Conservation (phyloP, 2,329 filamentous ascomycete species). For the Ascochyta clinopodiicola region DNA sequence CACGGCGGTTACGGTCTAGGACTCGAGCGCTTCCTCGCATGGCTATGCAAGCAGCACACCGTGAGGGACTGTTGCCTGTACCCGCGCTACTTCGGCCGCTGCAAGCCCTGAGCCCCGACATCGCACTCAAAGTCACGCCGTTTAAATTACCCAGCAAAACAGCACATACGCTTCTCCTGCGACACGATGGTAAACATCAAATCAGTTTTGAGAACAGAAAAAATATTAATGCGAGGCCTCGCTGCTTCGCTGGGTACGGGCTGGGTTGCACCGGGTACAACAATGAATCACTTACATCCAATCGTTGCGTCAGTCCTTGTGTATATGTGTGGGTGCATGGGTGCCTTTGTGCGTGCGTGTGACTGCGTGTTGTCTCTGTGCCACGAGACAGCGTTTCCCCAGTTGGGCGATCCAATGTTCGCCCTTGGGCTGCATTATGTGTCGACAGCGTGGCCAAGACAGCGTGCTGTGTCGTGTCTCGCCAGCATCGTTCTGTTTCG, state of each 20-base stretch:
- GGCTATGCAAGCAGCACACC: constrained; percentile 71
- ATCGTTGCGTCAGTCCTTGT: constrained; percentile 1
- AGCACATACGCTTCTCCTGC: too few species aligned
- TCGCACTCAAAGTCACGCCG: too few species aligned
- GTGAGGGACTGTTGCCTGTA: constrained; percentile 76
- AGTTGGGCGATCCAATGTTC: background rate
- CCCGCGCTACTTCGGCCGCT: constrained; percentile 80
- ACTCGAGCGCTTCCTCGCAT: constrained; percentile 78
- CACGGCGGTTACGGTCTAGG: constrained; percentile 95
- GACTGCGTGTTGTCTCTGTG: background rate
- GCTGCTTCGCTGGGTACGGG: too few species aligned
- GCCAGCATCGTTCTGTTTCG: background rate
- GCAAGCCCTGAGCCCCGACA: constrained; percentile 67
- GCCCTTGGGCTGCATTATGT: constrained; percentile 7
- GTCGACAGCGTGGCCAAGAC: constrained; percentile 15
- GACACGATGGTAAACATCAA: too few species aligned
- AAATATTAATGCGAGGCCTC: too few species aligned
- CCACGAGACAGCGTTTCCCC: background rate
- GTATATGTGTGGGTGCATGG: background rate
- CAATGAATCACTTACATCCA: constrained; percentile 23
- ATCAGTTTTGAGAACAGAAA: too few species aligned
- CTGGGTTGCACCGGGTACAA: constrained; percentile 15
- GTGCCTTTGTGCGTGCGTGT: background rate
- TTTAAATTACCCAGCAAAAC: too few species aligned
- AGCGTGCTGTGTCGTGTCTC: constrained; percentile 20